Base-by-base conservation (phyloP, 2,329 filamentous ascomycete genomes). In the Colletotrichum magnum region DNA sequence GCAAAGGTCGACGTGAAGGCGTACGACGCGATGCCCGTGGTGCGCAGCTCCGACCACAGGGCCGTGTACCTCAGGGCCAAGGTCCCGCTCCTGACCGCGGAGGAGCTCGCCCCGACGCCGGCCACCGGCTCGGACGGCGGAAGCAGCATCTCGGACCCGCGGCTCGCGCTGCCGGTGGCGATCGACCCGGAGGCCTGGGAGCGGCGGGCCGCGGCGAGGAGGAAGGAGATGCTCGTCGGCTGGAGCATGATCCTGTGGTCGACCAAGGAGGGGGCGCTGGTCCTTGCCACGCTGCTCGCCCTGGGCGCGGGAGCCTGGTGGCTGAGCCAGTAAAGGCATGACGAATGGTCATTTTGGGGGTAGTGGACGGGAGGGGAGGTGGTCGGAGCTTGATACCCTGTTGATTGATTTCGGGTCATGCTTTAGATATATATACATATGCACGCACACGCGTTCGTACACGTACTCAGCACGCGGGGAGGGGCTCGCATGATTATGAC, bases 11-110 rank as follows among this genome's bases (percentile, higher is more conserved):
- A 83, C 7, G 85, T 94, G n/a, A 79, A 82, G 26, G 84, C 89
- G 26, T 98, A 98, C 79, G 86, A 90, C 16, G 89, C 93, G 16
- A 84, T 98, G 32, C 94, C 95, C 1, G 82, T 97, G 2, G 88
- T 97, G 70, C 85, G 88, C n/a, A 93, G 91, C 9, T 96, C 93
- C 62, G 96, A 99, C 78, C 96, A 99, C 80, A 89, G 94, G 36
- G 88, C 94, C 6, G 96, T 98, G 3, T 93, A 90, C 56, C 84
- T 97, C 26, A 88, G 92, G 4, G 84, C 91, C 7, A 83, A 84
- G 0, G 86, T 98, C 16, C 92, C 93, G 1, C 81, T 94, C 6
- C 73, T 89, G 56, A 74, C 79, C 12, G 79, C 79, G 2, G 75
- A 77, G 10, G 79, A 81, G 51, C 78, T 88, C 45, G 70, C 74